Base-by-base conservation (phyloP, 1,284 basidiomycete species). In the Rhizoctonia solani region DNA sequence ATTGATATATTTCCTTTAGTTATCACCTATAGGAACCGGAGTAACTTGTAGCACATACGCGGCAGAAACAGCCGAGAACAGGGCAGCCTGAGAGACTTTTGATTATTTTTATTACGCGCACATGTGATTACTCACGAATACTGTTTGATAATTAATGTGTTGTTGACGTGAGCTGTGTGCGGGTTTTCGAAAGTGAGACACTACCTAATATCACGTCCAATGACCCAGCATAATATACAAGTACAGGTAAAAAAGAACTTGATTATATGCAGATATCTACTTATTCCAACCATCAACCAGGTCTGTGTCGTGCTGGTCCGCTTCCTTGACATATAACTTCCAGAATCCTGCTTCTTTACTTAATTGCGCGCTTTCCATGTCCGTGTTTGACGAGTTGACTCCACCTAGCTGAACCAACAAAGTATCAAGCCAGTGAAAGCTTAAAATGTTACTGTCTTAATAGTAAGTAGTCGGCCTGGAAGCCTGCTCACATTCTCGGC, bases 1-100 rank as follows among this genome's bases (percentile, higher is more conserved):
- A 8, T 27, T n/a, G 34, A 27, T 4, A 29, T 29, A 37, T 5
- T 19, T 52, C 9, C 29, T 19, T 3, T 37, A 2, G 14, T 55
- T n/a, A 14, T n/a, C n/a, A n/a, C n/a, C n/a, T n/a, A n/a, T n/a
- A n/a, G n/a, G n/a, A n/a, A n/a, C n/a, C n/a, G n/a, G n/a, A n/a
- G n/a, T n/a, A 49, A n/a, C 30, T 19, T 30, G 44, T 21, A 23
- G n/a, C n/a, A n/a, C n/a, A 2, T 19, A 63, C 59, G 49, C 59
- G 23, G 59, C 53, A 9, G 49, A 63, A 8, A 63, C 53, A n/a
- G 49, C 59, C 16, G 59, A 63, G 37, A 63, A 63, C 37, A 63
- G 21, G 5, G 49, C 59, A 53, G 59, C 59, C 59, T 63, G 25
- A n/a, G n/a, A n/a, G n/a, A n/a, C n/a, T n/a, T n/a, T n/a, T n/a